Conservation (phyloP, 192 early-diverging fungal genomes). For the Backusella mclennaniae region DNA sequence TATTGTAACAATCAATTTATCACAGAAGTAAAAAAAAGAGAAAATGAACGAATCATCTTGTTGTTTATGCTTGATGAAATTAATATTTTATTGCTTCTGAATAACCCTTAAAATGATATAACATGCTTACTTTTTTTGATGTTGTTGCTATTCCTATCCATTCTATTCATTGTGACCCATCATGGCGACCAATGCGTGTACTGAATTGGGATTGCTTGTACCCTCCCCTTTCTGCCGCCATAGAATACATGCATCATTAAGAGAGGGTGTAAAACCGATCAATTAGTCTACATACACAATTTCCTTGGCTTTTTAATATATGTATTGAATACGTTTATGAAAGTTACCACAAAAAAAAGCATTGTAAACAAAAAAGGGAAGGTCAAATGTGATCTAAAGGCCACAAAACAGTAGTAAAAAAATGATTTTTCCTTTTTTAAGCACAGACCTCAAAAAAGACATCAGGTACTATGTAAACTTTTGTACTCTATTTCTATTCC, state of each 20-base stretch:
- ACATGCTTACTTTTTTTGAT: not conserved
- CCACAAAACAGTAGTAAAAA: not conserved
- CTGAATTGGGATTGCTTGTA: not conserved
- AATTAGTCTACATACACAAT: not conserved
- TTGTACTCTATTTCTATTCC: not conserved
- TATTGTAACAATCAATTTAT: constrained; percentile 8
- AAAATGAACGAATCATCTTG: not conserved
- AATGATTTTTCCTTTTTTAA: not conserved
- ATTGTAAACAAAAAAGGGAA: not conserved
- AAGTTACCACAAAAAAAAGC: not conserved
- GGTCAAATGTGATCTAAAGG: not conserved
- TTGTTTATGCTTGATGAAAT: not conserved
- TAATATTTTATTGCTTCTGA: not conserved
- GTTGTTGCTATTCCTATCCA: not conserved
- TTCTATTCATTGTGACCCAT: too few relatives aligned
- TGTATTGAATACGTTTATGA: not conserved
- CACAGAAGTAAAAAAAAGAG: not conserved
- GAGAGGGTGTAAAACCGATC: not conserved
- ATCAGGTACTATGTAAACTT: not conserved
- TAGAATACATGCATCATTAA: not conserved
- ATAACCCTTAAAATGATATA: not conserved
- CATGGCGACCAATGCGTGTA: not conserved
- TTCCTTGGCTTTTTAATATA: not conserved
- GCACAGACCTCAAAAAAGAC: constrained; percentile 1
- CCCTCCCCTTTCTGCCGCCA: not conserved